phyloP scores from a whole-genome alignment of 768 basidiomycete genomes.

The Podaxis pistillaris region DNA sequence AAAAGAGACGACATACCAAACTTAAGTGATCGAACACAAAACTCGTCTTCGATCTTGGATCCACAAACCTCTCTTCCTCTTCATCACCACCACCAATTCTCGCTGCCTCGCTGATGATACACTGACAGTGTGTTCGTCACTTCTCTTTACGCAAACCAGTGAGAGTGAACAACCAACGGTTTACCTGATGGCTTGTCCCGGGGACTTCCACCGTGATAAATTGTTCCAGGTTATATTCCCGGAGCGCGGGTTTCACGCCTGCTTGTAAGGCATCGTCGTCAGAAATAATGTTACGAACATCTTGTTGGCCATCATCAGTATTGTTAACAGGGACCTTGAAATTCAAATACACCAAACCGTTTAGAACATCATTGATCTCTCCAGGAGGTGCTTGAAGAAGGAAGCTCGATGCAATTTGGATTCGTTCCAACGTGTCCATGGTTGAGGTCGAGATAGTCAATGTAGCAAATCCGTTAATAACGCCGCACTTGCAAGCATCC shows the following conservation, averaged over 20 bases:
- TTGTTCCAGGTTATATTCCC: conserved; percentile 85
- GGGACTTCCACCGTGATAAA: conserved; percentile 87
- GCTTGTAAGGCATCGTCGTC: conserved; percentile 83
- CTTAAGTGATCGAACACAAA: conserved; percentile 86
- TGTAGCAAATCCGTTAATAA: conserved; percentile 15
- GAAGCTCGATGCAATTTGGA: conserved; percentile 72
- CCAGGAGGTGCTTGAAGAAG: conserved; percentile 91
- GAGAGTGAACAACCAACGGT: conserved; percentile 19
- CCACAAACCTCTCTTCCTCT: conserved; percentile 72
- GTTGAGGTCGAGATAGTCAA: conserved; percentile 1
- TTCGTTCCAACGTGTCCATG: conserved; percentile 65
- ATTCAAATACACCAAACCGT: conserved; percentile 49
- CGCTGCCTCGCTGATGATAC: conserved; percentile 77
- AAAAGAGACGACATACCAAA: conserved; percentile 50
- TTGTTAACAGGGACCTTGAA: not conserved
- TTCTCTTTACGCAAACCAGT: conserved; percentile 18
- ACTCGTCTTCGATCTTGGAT: conserved; percentile 74
- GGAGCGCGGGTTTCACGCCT: conserved; percentile 74
- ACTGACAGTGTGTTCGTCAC: conserved; percentile 42
- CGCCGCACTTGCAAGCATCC: conserved; percentile 3
- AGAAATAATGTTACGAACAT: conserved; percentile 86
- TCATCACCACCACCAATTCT: conserved; percentile 41
- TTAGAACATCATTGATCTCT: conserved; percentile 95
- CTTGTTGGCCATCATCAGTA: conserved; percentile 38
- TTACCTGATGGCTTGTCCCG: conserved; percentile 70